Conservation (phyloP, 2,329 filamentous ascomycete genomes). For the Bipolaris bicolor region DNA sequence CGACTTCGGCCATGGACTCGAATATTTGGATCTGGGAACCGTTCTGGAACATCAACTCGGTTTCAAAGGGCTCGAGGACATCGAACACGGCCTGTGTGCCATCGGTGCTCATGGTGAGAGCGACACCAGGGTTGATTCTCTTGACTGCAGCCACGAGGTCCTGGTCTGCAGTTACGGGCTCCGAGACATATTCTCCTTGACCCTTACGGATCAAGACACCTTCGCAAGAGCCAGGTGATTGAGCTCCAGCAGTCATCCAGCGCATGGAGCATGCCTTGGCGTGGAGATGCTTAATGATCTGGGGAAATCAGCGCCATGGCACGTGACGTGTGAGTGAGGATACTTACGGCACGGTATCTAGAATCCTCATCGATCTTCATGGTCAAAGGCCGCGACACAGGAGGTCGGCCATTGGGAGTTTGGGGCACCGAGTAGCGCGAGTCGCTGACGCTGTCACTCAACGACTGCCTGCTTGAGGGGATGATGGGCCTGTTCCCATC, state of each 20-base stretch:
- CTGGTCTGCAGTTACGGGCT: constrained; percentile 50
- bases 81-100: constrained; percentile 55
- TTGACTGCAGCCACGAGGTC: constrained; percentile 52
- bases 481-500: constrained; percentile 10
- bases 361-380: constrained; percentile 34
- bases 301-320: not conserved
- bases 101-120: constrained; percentile 58
- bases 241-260: constrained; percentile 26
- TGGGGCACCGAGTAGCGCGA: constrained; percentile 14
- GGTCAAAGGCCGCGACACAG: constrained; percentile 19
- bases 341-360: constrained; percentile 32
- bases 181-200: constrained; percentile 69
- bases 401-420: constrained; percentile 14
- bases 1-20: constrained; percentile 53
- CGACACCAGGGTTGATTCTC: constrained; percentile 55
- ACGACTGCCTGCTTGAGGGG: constrained; percentile 20
- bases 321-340: not conserved
- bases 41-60: constrained; percentile 48
- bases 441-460: constrained; percentile 16
- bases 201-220: constrained; percentile 74
- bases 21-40: constrained; percentile 57
- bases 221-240: constrained; percentile 46
- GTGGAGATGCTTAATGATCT: constrained; percentile 41
- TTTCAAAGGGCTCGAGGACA: constrained; percentile 50
- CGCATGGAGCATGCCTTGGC: constrained; percentile 32